Percentiles rank a stretch among this genome's conserved stretches.
phyloP scores from a whole-genome alignment of 139 green algal species.

The Monoraphidium neglectum region DNA sequence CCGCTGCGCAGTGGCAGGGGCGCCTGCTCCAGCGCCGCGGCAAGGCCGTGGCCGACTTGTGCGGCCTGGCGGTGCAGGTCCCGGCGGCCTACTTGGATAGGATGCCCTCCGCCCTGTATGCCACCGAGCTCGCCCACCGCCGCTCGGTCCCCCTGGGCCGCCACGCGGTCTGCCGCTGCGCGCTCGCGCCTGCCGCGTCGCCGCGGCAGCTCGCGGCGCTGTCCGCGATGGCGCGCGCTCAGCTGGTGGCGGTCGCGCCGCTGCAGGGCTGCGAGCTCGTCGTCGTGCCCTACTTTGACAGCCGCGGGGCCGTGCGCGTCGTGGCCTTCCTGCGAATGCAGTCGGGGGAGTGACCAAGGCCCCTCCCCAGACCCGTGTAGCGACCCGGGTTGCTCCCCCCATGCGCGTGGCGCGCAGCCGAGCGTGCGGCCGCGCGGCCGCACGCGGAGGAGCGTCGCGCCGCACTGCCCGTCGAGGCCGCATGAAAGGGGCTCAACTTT shows the following conservation, averaged over 20 bases:
- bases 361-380: too few relatives aligned
- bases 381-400: too few relatives aligned
- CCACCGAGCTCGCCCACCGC: slow-evolving; percentile 18
- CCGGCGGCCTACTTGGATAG: slow-evolving; percentile 13
- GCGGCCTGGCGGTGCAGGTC: slow-evolving; percentile 7
- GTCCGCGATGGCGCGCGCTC: slow-evolving; percentile 11
- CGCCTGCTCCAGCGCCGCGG: too few relatives aligned
- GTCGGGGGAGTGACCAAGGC: not conserved
- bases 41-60: too few relatives aligned
- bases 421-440: too few relatives aligned
- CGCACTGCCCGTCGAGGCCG: too few relatives aligned
- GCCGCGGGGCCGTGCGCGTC: slow-evolving; percentile 15
- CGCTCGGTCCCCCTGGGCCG: slow-evolving; percentile 21
- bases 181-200: not conserved
- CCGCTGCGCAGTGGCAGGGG: too few relatives aligned
- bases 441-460: too few relatives aligned
- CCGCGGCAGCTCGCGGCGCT: slow-evolving; percentile 22
- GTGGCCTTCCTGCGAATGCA: slow-evolving; percentile 34
- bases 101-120: slow-evolving; percentile 22
- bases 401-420: too few relatives aligned
- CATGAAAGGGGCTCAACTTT: too few relatives aligned
- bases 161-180: slow-evolving; percentile 21
- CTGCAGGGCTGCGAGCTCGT: slow-evolving; percentile 28
- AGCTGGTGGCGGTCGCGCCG: slow-evolving; percentile 23
- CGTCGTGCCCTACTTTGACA: slow-evolving; percentile 36